Conservation (phyloP, 768 basidiomycete species). For the Ramaria rubella region DNA sequence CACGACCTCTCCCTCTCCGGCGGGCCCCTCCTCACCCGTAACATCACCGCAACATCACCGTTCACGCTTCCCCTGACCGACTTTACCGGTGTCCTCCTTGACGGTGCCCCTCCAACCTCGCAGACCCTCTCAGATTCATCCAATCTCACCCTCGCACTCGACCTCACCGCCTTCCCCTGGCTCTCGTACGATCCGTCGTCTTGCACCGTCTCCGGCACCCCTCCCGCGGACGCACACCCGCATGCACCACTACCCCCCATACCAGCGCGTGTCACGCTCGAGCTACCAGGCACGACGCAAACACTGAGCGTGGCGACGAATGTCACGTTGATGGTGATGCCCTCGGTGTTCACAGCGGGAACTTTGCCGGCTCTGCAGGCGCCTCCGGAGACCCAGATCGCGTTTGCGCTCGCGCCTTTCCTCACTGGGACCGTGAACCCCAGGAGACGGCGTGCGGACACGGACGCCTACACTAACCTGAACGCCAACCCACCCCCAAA, state of each 20-base stretch:
- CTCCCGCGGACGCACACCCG: constrained; percentile 43
- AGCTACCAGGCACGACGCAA: constrained; percentile 37
- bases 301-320: constrained; percentile 62
- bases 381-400: constrained; percentile 36
- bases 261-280: constrained; percentile 53
- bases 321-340: constrained; percentile 57
- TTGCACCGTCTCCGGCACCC: constrained; percentile 56
- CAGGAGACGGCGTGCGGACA: constrained; percentile 24
- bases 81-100: constrained; percentile 56
- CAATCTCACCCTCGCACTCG: constrained; percentile 41
- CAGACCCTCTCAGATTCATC: neutral
- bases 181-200: constrained; percentile 46
- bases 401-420: constrained; percentile 39
- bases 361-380: constrained; percentile 51
- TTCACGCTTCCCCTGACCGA: constrained; percentile 50
- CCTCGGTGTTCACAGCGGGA: constrained; percentile 63
- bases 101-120: constrained; percentile 37
- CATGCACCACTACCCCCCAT: constrained; percentile 25
- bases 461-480: constrained; percentile 13
- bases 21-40: constrained; percentile 56
- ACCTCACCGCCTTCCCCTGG: constrained; percentile 45
- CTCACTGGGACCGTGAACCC: constrained; percentile 44
- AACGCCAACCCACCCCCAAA: constrained; percentile 19
- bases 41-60: constrained; percentile 55
- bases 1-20: constrained; percentile 56